Evolutionary conservation across 139 green algal genomes (phyloP), one percentile per base, ranked within the genome.

Genomic region (Coelastrella sp.): DNA sequence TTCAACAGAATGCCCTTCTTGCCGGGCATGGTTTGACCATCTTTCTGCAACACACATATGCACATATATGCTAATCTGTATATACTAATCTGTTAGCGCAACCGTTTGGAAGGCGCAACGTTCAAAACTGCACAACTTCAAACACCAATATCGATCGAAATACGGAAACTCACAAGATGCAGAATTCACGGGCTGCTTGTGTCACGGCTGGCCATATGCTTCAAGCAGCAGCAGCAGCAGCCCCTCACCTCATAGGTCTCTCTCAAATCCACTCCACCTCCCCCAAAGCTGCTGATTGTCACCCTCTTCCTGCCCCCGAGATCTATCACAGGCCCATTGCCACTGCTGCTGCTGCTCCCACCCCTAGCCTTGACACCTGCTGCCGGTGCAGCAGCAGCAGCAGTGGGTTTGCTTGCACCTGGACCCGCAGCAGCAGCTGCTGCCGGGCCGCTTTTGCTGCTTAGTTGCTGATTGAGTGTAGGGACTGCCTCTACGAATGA

Each of bases 1-100:
- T 76, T 61, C 66, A 97, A 86, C 59, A 85, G 80, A 47, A 97
- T 93, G 59, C 95, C 95, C 88, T 96, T 97, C 13, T 85, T 81
- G 54, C 89, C 89, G 10, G 95, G 95, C 14, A 80, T 64, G 68
- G 77, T 5, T 75, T 94, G 14, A 7, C 93, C 93, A 57, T 92
- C 92, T 84, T 95, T 92, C 65, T 96, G 83, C 83, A 86, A 7
- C 11, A 7, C 64, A 71, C 4, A 71, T 47, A 47, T 47, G 32
- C 32, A 47, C 32, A 47, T 47, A 47, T 47, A 47, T 47, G 32
- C 32, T 47, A 47, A 47, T 47, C 32, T 47, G 32, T 47, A 47
- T 47, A 47, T 47, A 47, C 32, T 47, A 47, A 47, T 47, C 32
- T 47, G 32, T 47, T 47, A 47, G 32, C 32, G 32, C 32, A 47